Evolutionary conservation across 805 yeast genomes (phyloP).

Genomic region (Candida boidinii): DNA sequence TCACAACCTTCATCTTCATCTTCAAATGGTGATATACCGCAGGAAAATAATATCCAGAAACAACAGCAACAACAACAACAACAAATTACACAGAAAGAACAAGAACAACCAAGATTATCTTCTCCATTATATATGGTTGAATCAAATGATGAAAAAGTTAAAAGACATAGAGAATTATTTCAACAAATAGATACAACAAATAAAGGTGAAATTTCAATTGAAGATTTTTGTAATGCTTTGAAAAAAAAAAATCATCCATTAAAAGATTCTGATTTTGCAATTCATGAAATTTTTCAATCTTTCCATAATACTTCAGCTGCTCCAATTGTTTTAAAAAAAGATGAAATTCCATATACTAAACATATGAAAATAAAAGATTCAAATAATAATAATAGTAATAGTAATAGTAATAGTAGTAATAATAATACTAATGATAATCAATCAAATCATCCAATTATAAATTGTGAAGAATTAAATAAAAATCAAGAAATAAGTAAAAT

Average conservation of each 20-base stretch:
- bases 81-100: no score
- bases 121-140: slow-evolving; percentile 4
- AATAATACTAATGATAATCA: slow-evolving; percentile 35
- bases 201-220: slow-evolving; percentile 40
- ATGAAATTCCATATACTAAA: not conserved
- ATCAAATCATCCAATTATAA: no score
- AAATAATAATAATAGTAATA: slow-evolving; percentile 3
- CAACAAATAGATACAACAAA: slow-evolving; percentile 33
- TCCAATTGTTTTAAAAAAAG: not conserved
- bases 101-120: no score
- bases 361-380: not conserved
- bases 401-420: slow-evolving; percentile 2
- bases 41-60: not conserved
- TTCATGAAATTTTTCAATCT: slow-evolving; percentile 45
- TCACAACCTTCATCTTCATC: no score
- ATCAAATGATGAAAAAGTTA: slow-evolving; percentile 11
- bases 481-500: no score
- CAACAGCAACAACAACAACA: not conserved
- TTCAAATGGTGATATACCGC: not conserved
- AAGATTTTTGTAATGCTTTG: slow-evolving; percentile 40
- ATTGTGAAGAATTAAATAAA: no score
- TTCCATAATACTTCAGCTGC: no score
- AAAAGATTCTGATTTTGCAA: slow-evolving; percentile 49
- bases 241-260: slow-evolving; percentile 52
- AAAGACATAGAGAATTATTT: slow-evolving; percentile 33